Evolutionary conservation across 2,329 filamentous ascomycete genomes (phyloP).

Genomic region (Madurella mycetomatis): DNA sequence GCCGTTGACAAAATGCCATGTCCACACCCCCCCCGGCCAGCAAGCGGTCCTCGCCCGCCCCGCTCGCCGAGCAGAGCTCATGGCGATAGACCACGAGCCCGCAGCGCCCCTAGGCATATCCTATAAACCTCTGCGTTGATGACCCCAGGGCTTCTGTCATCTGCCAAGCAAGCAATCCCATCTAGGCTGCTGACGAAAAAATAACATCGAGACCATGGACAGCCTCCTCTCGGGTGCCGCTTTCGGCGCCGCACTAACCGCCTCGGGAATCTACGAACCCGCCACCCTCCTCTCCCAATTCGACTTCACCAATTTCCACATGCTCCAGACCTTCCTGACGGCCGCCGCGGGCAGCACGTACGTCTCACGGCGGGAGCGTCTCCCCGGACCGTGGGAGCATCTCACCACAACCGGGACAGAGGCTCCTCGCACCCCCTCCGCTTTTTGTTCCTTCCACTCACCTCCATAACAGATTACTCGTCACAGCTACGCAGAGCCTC

Average conservation of each 20-base stretch:
- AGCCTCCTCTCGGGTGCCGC: conserved; percentile 44
- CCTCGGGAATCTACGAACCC: conserved; percentile 57
- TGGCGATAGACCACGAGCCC: neutral
- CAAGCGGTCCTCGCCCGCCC: too few relatives aligned
- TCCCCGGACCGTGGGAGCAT: too few relatives aligned
- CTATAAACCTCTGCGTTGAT: neutral
- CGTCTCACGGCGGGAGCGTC: conserved; percentile 27
- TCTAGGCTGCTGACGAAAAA: neutral
- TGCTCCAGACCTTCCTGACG: conserved; percentile 60
- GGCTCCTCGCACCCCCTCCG: neutral
- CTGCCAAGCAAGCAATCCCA: neutral
- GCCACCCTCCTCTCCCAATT: conserved; percentile 58
- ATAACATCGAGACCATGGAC: conserved; percentile 13
- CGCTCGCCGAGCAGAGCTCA: too few relatives aligned
- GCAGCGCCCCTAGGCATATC: neutral
- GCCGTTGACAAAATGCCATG: too few relatives aligned
- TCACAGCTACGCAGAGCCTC: conserved; percentile 42
- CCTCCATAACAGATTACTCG: conserved; percentile 36
- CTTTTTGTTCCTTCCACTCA: conserved; percentile 1
- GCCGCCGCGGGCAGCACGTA: conserved; percentile 60
- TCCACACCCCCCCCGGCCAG: too few relatives aligned
- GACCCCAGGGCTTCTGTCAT: neutral
- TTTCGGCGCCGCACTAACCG: conserved; percentile 59
- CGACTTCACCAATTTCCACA: conserved; percentile 57
- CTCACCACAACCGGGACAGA: too few relatives aligned